A percentile compares a stretch with the other conserved stretches of the same genome.
These are phyloP conservation scores for Melampsora americana DNA, from an alignment of 1,284 basidiomycete genomes.

Conservation along the genomic window DNA sequence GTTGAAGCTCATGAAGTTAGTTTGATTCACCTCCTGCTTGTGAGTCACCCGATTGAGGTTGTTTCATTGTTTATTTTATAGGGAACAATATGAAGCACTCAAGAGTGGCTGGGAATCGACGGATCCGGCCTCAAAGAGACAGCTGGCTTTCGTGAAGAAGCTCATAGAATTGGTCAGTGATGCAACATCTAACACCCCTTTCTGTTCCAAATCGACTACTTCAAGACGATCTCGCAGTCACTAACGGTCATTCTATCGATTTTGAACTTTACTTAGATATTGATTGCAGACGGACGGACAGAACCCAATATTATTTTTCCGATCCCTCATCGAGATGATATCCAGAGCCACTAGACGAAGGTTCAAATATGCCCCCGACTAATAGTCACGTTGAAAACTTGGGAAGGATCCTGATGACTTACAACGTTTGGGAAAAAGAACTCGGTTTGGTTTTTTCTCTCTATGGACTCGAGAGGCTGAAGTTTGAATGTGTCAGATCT, in stretches of 20 bases:
- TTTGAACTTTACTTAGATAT: conserved; percentile 65
- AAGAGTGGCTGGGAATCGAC: conserved; percentile 77
- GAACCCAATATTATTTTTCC: conserved; percentile 76
- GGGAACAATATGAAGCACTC: conserved; percentile 66
- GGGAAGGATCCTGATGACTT: conserved; percentile 79
- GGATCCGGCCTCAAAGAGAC: conserved; percentile 60
- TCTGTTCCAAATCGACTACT: too few relatives aligned
- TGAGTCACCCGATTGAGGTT: conserved; percentile 46
- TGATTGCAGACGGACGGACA: conserved; percentile 94
- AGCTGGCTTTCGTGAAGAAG: conserved; percentile 51
- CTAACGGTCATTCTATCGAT: background rate
- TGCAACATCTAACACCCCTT: background rate
- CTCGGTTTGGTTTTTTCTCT: conserved; percentile 63
- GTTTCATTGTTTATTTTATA: conserved; percentile 51
- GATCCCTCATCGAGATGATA: conserved; percentile 15
- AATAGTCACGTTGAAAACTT: conserved; percentile 81
- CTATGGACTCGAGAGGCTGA: background rate
- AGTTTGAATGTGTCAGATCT: conserved; percentile 43
- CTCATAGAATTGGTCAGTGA: conserved; percentile 50
- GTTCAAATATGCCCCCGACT: conserved; percentile 73
- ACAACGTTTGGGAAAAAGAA: conserved; percentile 78
- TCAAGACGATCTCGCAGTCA: too few relatives aligned
- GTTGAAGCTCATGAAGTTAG: conserved; percentile 46
- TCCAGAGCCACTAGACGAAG: conserved; percentile 60
- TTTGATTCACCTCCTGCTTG: conserved; percentile 46